Evolutionary conservation across 352 stramenopile species (phyloP).

Genomic region (Globisporangium emineosum): DNA sequence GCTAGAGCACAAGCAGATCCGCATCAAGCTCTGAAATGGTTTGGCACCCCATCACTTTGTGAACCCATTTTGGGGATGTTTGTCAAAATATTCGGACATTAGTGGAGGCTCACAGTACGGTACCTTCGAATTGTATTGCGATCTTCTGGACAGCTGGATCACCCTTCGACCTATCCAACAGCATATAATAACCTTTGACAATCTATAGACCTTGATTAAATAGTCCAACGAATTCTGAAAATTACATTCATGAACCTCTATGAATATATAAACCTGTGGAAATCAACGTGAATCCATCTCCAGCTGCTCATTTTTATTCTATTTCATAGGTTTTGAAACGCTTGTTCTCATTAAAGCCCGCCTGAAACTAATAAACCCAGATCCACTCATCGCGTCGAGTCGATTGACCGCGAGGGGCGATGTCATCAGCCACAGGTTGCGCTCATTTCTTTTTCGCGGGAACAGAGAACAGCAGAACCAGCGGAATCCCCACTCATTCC

Average conservation of each 20-base stretch:
- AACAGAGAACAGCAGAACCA: constrained; percentile 11
- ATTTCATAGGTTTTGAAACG: constrained; percentile 2
- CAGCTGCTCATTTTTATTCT: background rate
- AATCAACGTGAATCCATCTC: constrained; percentile 8
- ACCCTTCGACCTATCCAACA: background rate
- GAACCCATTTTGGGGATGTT: constrained; percentile 9
- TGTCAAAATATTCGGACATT: constrained; percentile 4
- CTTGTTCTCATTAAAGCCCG: background rate
- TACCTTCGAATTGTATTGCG: constrained; percentile 1
- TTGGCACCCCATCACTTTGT: no score
- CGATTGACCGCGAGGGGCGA: background rate
- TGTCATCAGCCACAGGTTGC: constrained; percentile 12
- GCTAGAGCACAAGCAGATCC: constrained; percentile 48
- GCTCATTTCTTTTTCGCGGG: constrained; percentile 6
- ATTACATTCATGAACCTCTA: background rate
- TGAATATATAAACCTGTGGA: background rate
- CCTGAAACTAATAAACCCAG: no score
- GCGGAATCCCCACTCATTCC: constrained; percentile 6
- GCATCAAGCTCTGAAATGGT: constrained; percentile 80
- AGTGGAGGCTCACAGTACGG: background rate
- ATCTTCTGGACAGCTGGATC: constrained; percentile 7
- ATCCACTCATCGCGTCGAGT: background rate
- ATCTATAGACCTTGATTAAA: background rate
- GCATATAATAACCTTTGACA: background rate
- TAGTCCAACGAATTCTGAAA: background rate